Evolutionary conservation across 176 grass and related monocot genomes (phyloP), one percentile per base, ranked within the genome.

Genomic region (Avena sativa): DNA sequence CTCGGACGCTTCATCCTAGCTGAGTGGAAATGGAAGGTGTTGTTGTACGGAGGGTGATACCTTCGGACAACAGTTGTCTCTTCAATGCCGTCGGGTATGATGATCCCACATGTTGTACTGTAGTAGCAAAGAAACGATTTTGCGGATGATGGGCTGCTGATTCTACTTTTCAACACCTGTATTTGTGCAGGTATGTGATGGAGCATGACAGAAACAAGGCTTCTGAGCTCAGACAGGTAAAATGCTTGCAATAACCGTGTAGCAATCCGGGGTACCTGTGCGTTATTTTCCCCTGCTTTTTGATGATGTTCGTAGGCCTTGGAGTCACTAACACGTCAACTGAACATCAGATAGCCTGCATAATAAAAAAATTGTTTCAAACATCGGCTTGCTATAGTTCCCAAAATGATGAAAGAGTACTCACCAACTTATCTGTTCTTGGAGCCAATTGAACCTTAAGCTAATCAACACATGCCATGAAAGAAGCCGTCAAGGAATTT

Each of bases 31-130:
- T 99, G 97, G 97, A 99, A 78, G 94, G 94, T 64, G 63, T 85
- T 53, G 91, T 99, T 61, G 89, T 93, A 62, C 92, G 94, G 83
- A 94, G 97, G 63, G 90, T 99, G 7, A 99, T 99, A 40, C 97
- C 94, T 56, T 96, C 97, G 12, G 97, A 99, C 61, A 99, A 99
- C 84, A 96, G 97, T 51, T 99, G 97, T 67, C 94, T 99, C 79
- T 99, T 99, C 88, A 99, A 96, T 87, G 97, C 97, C 25, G 80
- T 96, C 16, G 97, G 97, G 94, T 93, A 79, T 78, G 91, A 79
- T 77, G 91, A 76, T 87, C 67, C 44, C 70, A 26, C 53, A 38
- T 40, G 6, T 58, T 71, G 79, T 12, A 2, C 85, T 77, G 2
- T 51, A 20, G 6, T 5, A 9, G n/a, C 8, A 74, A 51, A 26